Evolutionary conservation across 768 basidiomycete genomes (phyloP), one percentile per base, ranked within the genome.

Genomic region (Omphalotus guepiniiformis): DNA sequence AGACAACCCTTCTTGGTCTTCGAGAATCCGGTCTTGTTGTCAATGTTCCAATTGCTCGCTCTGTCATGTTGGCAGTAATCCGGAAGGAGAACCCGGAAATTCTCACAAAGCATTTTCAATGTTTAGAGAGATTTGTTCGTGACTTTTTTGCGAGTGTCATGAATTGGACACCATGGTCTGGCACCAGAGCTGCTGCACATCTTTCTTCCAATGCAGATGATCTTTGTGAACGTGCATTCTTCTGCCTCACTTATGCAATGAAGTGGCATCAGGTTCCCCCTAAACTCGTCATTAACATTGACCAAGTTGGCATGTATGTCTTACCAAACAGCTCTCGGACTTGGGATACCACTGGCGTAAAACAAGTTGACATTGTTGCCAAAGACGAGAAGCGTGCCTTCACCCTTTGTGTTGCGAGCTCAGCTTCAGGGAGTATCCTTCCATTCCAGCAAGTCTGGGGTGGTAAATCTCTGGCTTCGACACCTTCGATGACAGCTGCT

Each of bases 371-470:
- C 22, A 50, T 55, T 25, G 25, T 59, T 8, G 43, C 19, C 28
- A 45, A 49, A 35, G 58, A 60, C 19, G 53, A 60, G 40, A 60
- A 57, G 46, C 47, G 41, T 6, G 55, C 57, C 0, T 61, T 32
- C 30, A 67, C 63, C 3, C 36, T 67, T 1, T 46, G 53, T 37
- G 62, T 68, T 0, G 55, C 62, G 0, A 57, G 51, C 12, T 53
- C 57, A 1, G 42, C 58, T 3, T 46, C 47, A 3, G 64, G 64
- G 1, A 49, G 53, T 13, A 47, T 64, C 6, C 48, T 69, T 1
- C 66, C 66, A 3, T 65, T 66, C 37, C 65, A 68, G 42, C 56
- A 59, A 11, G 50, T 68, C 13, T 68, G 57, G 58, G 23, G 18
- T 5, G 63, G 64, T 0, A 48, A 50, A 15, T 49, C 55, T 1